Evolutionary conservation across 306 rosid species (phyloP).

Genomic region (Cucurbita moschata): DNA sequence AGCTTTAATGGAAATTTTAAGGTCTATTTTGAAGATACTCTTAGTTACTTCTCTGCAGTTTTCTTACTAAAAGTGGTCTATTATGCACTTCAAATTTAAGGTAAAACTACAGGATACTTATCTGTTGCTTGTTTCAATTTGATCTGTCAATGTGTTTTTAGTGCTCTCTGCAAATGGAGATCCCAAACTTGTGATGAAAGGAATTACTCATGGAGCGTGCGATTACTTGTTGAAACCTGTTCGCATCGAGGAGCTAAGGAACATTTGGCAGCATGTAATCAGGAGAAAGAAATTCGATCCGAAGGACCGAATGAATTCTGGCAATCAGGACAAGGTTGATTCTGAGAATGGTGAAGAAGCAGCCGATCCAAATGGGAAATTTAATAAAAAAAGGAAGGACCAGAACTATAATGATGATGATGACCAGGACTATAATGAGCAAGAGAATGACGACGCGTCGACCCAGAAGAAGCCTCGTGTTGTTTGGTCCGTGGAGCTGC

Average conservation of each 20-base stretch:
- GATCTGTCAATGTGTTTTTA: conserved; percentile 12
- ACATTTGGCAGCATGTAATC: conserved; percentile 95
- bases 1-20: not conserved
- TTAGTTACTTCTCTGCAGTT: not conserved
- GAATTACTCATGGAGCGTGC: conserved; percentile 93
- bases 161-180: conserved; percentile 90
- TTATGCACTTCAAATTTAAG: not conserved
- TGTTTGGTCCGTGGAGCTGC: conserved; percentile 95
- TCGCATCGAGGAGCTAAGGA: conserved; percentile 84
- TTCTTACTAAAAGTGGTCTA: not conserved
- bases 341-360: conserved; percentile 25
- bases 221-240: conserved; percentile 93
- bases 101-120: not conserved
- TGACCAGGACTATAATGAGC: conserved; percentile 38
- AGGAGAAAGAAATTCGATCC: conserved; percentile 75
- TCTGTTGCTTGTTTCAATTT: conserved; percentile 1
- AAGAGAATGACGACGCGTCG: conserved; percentile 59
- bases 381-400: conserved; percentile 61
- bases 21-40: not conserved
- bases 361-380: conserved; percentile 57
- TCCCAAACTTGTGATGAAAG: conserved; percentile 85
- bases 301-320: conserved; percentile 37
- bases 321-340: conserved; percentile 29
- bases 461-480: conserved; percentile 92
- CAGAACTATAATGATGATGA: conserved; percentile 67